These are phyloP conservation scores for Fusarium xylarioides DNA, from an alignment of 2,329 filamentous ascomycete genomes.

Conservation along the genomic window DNA sequence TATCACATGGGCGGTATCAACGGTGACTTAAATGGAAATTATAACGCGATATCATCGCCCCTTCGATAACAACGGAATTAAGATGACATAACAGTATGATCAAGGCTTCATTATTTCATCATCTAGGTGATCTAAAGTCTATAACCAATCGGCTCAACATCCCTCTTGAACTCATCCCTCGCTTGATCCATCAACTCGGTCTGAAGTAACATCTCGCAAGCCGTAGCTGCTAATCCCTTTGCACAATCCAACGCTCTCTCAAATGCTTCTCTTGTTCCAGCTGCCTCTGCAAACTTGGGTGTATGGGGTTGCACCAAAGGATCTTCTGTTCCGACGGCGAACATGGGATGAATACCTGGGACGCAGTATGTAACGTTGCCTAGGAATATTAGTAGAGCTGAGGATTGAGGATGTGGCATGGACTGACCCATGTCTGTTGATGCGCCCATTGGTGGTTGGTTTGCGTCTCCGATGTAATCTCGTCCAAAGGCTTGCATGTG, in stretches of 20 bases:
- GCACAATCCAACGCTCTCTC: slow-evolving; percentile 30
- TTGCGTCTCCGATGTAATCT: slow-evolving; percentile 9
- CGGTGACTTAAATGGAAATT: not conserved
- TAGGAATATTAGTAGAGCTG: not conserved
- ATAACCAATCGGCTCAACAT: slow-evolving; percentile 10
- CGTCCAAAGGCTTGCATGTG: slow-evolving; percentile 35
- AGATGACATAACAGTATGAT: not conserved
- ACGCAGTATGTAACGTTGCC: slow-evolving; percentile 36
- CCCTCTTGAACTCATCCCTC: slow-evolving; percentile 20
- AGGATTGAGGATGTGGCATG: rapidly evolving
- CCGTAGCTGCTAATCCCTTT: slow-evolving; percentile 36
- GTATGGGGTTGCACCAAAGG: slow-evolving; percentile 33
- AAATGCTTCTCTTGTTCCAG: slow-evolving; percentile 23
- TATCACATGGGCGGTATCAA: not conserved
- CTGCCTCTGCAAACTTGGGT: slow-evolving; percentile 25
- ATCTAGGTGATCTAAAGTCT: slow-evolving; percentile 1
- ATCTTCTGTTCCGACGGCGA: slow-evolving; percentile 31
- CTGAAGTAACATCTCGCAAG: slow-evolving; percentile 12
- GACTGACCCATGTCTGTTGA: slow-evolving; percentile 38
- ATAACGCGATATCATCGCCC: not conserved
- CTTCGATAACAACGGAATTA: not conserved
- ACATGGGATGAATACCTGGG: slow-evolving; percentile 39
- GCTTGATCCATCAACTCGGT: slow-evolving; percentile 8
- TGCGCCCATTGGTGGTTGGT: slow-evolving; percentile 31
- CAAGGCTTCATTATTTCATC: not conserved